Conservation (phyloP, 768 basidiomycete genomes). For the Lactifluus pinguis region DNA sequence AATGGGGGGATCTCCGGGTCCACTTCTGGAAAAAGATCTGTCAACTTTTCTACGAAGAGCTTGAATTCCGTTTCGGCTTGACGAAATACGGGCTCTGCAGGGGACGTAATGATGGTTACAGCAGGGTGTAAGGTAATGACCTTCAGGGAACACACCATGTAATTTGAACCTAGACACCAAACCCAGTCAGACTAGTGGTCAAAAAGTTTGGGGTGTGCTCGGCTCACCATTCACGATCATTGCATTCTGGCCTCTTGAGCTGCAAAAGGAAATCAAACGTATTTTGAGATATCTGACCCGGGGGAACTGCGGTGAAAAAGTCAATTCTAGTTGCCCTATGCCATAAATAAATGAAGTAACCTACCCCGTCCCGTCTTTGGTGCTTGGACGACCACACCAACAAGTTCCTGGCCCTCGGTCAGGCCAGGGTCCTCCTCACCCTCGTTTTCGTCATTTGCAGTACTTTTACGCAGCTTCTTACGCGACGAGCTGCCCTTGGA, state of each 20-base stretch:
- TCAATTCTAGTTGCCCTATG: background rate
- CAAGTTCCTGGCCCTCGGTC: constrained; percentile 58
- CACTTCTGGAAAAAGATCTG: constrained; percentile 53
- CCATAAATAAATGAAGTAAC: constrained; percentile 17
- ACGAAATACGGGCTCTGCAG: constrained; percentile 66
- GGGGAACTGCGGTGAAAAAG: constrained; percentile 44
- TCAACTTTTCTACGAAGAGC: constrained; percentile 67
- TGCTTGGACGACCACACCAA: constrained; percentile 71
- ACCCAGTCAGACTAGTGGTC: background rate
- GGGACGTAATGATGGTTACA: background rate
- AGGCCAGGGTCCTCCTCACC: constrained; percentile 35
- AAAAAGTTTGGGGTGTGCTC: no score
- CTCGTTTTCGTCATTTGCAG: constrained; percentile 32
- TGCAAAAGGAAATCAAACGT: constrained; percentile 69
- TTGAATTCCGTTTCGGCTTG: constrained; percentile 86
- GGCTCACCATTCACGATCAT: constrained; percentile 74
- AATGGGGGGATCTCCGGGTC: constrained; percentile 82
- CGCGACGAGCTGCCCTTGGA: constrained; percentile 15
- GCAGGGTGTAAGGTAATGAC: background rate
- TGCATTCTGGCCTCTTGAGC: constrained; percentile 64
- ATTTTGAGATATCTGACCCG: constrained; percentile 81
- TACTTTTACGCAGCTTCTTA: constrained; percentile 21
- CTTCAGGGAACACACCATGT: constrained; percentile 39
- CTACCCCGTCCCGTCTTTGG: constrained; percentile 75
- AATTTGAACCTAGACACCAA: constrained; percentile 63